Evolutionary conservation across 768 basidiomycete genomes (phyloP), one percentile per base, ranked within the genome.

Genomic region (Kwoniella dejecticola): DNA sequence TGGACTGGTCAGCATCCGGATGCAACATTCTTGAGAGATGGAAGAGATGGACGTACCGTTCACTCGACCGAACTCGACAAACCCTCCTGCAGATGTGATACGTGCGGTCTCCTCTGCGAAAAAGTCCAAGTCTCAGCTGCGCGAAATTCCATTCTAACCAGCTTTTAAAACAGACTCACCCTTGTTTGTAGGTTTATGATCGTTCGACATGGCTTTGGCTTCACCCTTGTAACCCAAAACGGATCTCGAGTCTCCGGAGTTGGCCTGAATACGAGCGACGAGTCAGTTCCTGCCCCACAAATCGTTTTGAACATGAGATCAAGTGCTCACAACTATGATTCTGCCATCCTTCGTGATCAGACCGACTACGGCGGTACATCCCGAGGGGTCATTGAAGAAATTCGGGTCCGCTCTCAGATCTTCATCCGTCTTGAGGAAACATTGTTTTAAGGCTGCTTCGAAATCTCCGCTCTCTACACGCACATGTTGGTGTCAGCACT

Each of bases 161-260:
- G n/a, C n/a, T n/a, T n/a, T n/a, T n/a, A 21, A 29, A n/a, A 42
- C 15, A 24, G 33, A 80, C 88, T 68, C 59, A 91, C 90, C 82
- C 68, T 88, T 86, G 74, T 89, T 92, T 27, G 87, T 87, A 3
- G 96, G 96, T 77, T 99, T 99, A 79, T 99, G 96, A 78, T 99
- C 96, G 71, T 85, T 88, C 71, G 92, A 95, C 64, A 99, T 82
- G 17, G 90, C 84, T 72, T 94, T 90, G 15, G 86, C 94, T 70
- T 87, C 84, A 1, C 96, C 96, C 69, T 88, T 88, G 64, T 89
- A 80, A 33, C 88, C 85, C 64, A 99, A 82, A 24, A 99, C 91
- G 19, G 89, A 88, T 70, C 96, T 83, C 12, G 96, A 98, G 80
- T 99, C 96, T 41, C 96, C 96, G 23, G 96, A 91, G 78, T 99